Conservation (phyloP, 164 flowering plant genomes). For the Vitis amurensis region DNA sequence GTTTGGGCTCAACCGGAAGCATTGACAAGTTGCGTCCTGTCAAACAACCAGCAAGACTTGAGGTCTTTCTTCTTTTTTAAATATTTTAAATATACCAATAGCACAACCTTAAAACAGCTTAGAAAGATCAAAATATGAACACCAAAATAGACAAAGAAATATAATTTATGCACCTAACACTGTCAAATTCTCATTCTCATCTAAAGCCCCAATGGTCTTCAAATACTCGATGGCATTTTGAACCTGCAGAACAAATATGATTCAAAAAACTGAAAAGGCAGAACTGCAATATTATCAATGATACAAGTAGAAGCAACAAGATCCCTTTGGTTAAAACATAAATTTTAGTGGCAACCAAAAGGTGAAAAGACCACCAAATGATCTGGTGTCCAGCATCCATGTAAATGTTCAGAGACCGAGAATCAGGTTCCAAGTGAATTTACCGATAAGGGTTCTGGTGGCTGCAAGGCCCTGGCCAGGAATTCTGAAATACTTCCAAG, state of each 20-base stretch:
- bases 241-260: constrained; percentile 50
- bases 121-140: not conserved
- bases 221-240: constrained; percentile 94
- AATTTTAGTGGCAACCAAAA: not conserved
- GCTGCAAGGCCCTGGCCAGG: constrained; percentile 81
- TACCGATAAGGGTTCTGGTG: constrained; percentile 90
- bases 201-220: constrained; percentile 89
- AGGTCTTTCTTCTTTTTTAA: not conserved
- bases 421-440: constrained; percentile 4
- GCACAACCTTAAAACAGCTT: not conserved
- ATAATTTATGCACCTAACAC: constrained; percentile 54
- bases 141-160: not conserved
- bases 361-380: not conserved
- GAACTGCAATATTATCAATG: not conserved
- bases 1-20: constrained; percentile 99
- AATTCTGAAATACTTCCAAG: constrained; percentile 94
- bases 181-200: constrained; percentile 84
- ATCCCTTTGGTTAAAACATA: not conserved
- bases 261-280: not conserved
- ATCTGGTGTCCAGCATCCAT: not conserved
- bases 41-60: constrained; percentile 10
- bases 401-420: not conserved
- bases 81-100: not conserved
- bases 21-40: constrained; percentile 83
- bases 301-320: not conserved